phyloP scores from a whole-genome alignment of 495 filamentous ascomycete species.

The Talaromyces adpressus region DNA sequence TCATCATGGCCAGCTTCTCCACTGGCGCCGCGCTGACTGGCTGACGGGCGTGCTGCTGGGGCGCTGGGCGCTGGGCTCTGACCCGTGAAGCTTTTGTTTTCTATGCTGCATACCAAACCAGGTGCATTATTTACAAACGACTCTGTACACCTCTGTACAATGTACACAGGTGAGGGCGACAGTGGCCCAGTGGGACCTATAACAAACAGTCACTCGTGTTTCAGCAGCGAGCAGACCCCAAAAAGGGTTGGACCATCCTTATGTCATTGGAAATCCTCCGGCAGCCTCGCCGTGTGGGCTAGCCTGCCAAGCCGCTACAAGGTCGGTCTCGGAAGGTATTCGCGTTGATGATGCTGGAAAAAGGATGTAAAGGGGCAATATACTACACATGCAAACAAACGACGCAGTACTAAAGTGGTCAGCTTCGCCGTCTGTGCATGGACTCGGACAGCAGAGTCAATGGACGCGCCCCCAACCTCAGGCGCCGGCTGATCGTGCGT shows the following conservation, averaged over 20 bases:
- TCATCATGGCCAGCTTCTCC: background rate
- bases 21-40: background rate
- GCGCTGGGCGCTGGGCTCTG: background rate
- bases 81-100: background rate
- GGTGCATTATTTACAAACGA: background rate
- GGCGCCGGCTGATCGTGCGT: background rate
- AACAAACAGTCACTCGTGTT: background rate
- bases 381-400: background rate
- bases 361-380: background rate
- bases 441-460: background rate
- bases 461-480: background rate
- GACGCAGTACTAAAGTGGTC: background rate
- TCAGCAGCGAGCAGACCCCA: background rate
- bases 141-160: background rate
- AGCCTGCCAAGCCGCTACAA: background rate
- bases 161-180: background rate
- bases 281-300: background rate
- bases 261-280: background rate
- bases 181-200: background rate
- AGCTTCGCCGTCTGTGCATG: background rate
- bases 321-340: background rate
- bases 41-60: background rate
- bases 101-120: background rate
- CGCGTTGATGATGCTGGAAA: background rate
- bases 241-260: background rate